These are phyloP conservation scores for Plasmodium gonderi DNA, from an alignment of 169 alveolate genomes.

Conservation along the genomic window DNA sequence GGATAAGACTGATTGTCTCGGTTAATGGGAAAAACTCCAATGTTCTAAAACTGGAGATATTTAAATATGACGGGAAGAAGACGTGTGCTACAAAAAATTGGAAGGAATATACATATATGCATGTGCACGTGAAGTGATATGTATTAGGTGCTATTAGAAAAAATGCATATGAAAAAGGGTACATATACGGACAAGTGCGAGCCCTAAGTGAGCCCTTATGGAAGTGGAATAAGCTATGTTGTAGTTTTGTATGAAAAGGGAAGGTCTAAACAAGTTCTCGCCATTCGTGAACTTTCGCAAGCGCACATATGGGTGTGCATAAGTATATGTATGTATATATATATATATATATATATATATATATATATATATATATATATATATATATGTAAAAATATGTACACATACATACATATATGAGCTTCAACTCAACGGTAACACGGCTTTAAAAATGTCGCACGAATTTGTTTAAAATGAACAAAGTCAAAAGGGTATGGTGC, in stretches of 20 bases:
- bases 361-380: not conserved
- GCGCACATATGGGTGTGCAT: not conserved
- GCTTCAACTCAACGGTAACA: too few relatives aligned
- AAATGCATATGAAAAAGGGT: not conserved
- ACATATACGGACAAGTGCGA: too few relatives aligned
- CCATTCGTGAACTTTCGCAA: not conserved
- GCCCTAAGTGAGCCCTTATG: too few relatives aligned
- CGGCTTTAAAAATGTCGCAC: too few relatives aligned
- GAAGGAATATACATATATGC: not conserved
- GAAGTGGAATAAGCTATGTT: too few relatives aligned
- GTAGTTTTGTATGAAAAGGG: not conserved
- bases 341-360: not conserved
- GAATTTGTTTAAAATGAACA: too few relatives aligned
- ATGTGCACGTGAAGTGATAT: not conserved
- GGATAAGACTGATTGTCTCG: too few relatives aligned
- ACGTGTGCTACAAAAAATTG: too few relatives aligned
- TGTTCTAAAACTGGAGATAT: too few relatives aligned
- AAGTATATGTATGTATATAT: not conserved
- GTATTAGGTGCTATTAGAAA: not conserved
- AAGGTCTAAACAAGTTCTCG: not conserved
- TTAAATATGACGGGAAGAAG: too few relatives aligned
- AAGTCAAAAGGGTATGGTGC: too few relatives aligned
- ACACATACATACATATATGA: not conserved
- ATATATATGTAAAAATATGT: not conserved
- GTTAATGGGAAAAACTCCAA: too few relatives aligned